Percentiles rank a stretch among this genome's conserved stretches.
Conservation (phyloP, 2,329 filamentous ascomycete genomes). For the Endoconidiophora polonica region DNA sequence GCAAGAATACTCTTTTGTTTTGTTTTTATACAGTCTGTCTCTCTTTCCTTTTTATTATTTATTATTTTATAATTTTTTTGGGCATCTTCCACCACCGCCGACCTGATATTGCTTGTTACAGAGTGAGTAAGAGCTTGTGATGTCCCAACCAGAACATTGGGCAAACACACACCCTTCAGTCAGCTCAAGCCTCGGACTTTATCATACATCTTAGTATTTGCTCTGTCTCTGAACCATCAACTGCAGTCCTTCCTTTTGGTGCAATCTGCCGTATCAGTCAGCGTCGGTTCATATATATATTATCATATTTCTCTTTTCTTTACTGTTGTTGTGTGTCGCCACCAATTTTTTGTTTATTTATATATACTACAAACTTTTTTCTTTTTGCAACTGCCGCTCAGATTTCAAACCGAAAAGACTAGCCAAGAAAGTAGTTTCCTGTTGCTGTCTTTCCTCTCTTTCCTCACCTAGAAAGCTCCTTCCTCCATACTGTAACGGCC, state of each 20-base stretch:
- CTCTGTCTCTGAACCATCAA: neutral
- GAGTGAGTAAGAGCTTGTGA: slow-evolving; percentile 1
- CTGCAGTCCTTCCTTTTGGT: neutral
- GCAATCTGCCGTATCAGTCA: neutral
- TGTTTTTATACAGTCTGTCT: neutral
- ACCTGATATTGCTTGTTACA: slow-evolving; percentile 6
- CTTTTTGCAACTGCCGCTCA: neutral
- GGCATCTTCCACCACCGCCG: neutral
- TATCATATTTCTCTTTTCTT: neutral
- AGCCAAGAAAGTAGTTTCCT: neutral
- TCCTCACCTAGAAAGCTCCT: neutral
- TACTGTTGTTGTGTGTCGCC: neutral
- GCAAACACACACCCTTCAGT: no score
- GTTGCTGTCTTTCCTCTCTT: slow-evolving; percentile 5
- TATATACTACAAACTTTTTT: neutral
- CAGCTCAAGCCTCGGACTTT: neutral
- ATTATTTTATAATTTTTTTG: slow-evolving; percentile 1
- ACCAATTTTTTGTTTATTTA: neutral
- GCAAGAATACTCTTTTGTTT: neutral
- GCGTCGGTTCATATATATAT: neutral
- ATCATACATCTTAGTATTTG: neutral
- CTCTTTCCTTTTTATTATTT: slow-evolving; percentile 1
- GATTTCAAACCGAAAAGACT: neutral
- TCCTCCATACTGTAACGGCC: neutral
- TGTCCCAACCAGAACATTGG: neutral